Evolutionary conservation across 108 stramenopile genomes (phyloP).

Genomic region (Poteriospumella lacustris): DNA sequence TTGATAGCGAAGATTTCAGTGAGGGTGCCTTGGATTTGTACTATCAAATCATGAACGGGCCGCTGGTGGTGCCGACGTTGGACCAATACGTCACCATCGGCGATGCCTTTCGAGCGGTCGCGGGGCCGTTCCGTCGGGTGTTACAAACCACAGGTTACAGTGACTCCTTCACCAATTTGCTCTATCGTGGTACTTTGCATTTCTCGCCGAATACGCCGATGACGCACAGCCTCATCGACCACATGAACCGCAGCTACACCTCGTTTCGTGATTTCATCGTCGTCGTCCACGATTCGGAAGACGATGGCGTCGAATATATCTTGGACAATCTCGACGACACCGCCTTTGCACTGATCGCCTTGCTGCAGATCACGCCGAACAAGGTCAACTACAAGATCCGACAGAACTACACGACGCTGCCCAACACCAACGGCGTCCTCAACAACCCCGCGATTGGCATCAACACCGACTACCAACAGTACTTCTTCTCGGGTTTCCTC

Average conservation of each 20-base stretch:
- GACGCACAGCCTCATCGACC: conserved; percentile 32
- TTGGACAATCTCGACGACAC: conserved; percentile 49
- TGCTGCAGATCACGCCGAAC: conserved; percentile 22
- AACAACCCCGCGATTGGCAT: conserved; percentile 50
- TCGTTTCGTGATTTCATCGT: conserved; percentile 34
- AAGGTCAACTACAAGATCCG: conserved; percentile 51
- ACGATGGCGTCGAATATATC: conserved; percentile 42
- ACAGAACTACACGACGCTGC: conserved; percentile 56
- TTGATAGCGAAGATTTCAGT: neutral
- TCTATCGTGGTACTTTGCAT: conserved; percentile 55
- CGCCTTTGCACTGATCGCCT: conserved; percentile 53
- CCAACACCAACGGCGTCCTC: conserved; percentile 51
- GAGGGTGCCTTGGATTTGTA: conserved; percentile 6
- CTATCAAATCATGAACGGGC: conserved; percentile 33
- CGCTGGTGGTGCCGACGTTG: conserved; percentile 41
- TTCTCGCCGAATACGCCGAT: conserved; percentile 20
- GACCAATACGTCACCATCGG: conserved; percentile 41
- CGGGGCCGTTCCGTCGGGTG: conserved; percentile 28
- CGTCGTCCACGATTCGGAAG: conserved; percentile 41
- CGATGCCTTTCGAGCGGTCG: conserved; percentile 28
- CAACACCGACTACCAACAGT: conserved; percentile 48
- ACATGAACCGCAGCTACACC: conserved; percentile 31
- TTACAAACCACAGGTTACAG: conserved; percentile 46
- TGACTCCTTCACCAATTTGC: conserved; percentile 48
- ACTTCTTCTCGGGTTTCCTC: conserved; percentile 57